Percentiles rank a stretch among this genome's conserved stretches.
These are phyloP conservation scores for Poa pratensis DNA, from an alignment of 176 grass and related monocot species.

Conservation along the genomic window DNA sequence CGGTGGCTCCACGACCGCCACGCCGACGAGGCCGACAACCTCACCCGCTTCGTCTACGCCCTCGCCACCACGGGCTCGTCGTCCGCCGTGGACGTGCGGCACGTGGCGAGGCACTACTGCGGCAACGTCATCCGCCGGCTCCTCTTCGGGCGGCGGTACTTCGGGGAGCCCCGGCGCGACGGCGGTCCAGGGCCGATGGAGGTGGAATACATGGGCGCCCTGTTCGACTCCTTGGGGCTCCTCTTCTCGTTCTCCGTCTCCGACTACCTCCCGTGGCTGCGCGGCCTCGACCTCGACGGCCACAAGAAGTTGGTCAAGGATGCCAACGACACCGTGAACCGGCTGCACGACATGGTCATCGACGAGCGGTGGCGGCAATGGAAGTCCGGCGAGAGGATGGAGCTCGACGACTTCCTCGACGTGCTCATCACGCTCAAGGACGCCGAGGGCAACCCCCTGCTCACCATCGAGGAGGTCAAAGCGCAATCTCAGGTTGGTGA, in stretches of 20 bases:
- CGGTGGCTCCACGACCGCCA: slow-evolving; percentile 16
- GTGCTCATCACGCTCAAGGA: neutral
- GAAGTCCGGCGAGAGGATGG: slow-evolving; percentile 15
- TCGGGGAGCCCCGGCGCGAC: slow-evolving; percentile 26
- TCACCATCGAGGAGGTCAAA: slow-evolving; percentile 36
- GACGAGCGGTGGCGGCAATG: slow-evolving; percentile 41
- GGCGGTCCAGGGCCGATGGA: slow-evolving; percentile 45
- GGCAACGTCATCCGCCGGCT: slow-evolving; percentile 51
- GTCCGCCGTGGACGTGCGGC: slow-evolving; percentile 23
- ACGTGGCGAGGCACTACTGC: slow-evolving; percentile 37
- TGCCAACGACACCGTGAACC: slow-evolving; percentile 7
- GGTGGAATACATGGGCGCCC: slow-evolving; percentile 49
- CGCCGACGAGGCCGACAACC: slow-evolving; percentile 50
- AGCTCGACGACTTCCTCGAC: neutral
- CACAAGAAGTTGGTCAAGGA: slow-evolving; percentile 44
- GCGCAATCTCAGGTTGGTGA: neutral
- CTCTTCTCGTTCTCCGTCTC: slow-evolving; percentile 51
- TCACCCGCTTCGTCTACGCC: slow-evolving; percentile 29
- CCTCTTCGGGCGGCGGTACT: slow-evolving; percentile 49
- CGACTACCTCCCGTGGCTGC: slow-evolving; percentile 58
- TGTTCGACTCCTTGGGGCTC: slow-evolving; percentile 29
- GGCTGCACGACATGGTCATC: slow-evolving; percentile 47
- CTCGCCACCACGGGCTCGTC: neutral
- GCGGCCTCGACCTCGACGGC: slow-evolving; percentile 47
- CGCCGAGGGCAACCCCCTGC: neutral